phyloP scores from a whole-genome alignment of 495 filamentous ascomycete genomes.

The Halenospora varia region DNA sequence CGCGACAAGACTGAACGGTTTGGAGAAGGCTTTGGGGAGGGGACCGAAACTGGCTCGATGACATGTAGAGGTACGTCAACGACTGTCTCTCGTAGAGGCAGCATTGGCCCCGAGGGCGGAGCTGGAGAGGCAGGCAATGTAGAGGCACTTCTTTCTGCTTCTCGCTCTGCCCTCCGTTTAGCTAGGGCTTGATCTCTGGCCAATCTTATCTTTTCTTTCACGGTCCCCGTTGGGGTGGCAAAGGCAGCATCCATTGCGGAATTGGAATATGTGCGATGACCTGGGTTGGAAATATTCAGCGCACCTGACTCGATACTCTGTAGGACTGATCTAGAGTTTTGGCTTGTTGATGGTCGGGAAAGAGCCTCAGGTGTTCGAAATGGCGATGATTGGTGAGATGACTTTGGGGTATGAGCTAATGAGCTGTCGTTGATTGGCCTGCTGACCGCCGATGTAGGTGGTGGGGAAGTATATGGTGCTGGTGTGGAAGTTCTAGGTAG shows the following conservation, averaged over 20 bases:
- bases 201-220: background rate
- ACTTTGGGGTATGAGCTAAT: no score
- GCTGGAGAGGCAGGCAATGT: slow-evolving; percentile 1
- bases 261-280: background rate
- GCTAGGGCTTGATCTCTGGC: background rate
- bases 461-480: background rate
- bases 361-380: no score
- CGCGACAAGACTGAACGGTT: no score
- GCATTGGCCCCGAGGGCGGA: background rate
- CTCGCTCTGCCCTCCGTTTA: slow-evolving; percentile 1
- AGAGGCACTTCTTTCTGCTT: slow-evolving; percentile 4
- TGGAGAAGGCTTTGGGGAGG: background rate
- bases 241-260: background rate
- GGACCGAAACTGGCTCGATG: background rate
- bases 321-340: background rate
- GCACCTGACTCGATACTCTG: background rate
- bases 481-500: background rate
- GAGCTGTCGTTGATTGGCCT: no score
- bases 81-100: slow-evolving; percentile 3
- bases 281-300: background rate
- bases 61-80: background rate
- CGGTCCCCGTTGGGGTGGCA: background rate
- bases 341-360: no score
- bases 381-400: no score
- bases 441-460: no score